Conservation (phyloP, 139 green algal genomes). For the Tetraselmis chui region DNA sequence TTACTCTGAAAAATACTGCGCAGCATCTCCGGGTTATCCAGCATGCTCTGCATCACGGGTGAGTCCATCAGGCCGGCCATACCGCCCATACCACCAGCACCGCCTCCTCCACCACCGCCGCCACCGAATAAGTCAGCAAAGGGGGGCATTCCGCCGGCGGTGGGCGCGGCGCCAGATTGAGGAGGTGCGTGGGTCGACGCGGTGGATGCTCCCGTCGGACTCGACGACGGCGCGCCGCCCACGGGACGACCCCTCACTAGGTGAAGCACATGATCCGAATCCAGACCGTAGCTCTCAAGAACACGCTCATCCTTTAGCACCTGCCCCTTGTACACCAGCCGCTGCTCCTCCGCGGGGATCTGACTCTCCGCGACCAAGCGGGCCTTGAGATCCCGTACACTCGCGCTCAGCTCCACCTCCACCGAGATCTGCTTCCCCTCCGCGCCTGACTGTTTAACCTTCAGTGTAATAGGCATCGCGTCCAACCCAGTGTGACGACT, state of each 20-base stretch:
- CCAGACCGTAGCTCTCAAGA: slow-evolving; percentile 67
- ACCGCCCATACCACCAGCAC: slow-evolving; percentile 14
- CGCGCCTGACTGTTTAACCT: background rate
- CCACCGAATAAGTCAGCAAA: slow-evolving; percentile 28
- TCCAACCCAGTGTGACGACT: too few species aligned
- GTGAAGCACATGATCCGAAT: slow-evolving; percentile 60
- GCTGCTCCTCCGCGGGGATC: slow-evolving; percentile 44
- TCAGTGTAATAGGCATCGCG: too few species aligned
- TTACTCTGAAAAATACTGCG: slow-evolving; percentile 69
- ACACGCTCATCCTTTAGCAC: slow-evolving; percentile 86
- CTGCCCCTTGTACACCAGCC: slow-evolving; percentile 90
- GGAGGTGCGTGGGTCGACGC: background rate
- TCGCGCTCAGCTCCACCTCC: slow-evolving; percentile 13
- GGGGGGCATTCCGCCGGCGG: slow-evolving; percentile 11
- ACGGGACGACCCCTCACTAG: slow-evolving; percentile 38
- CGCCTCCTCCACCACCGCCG: slow-evolving; percentile 43
- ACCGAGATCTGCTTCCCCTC: slow-evolving; percentile 37
- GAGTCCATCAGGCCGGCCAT: slow-evolving; percentile 46
- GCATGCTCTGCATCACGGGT: slow-evolving; percentile 63
- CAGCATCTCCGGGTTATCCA: slow-evolving; percentile 81
- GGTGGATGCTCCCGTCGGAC: background rate
- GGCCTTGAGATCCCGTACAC: slow-evolving; percentile 70
- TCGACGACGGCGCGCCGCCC: slow-evolving; percentile 18
- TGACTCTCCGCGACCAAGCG: slow-evolving; percentile 32
- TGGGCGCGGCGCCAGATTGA: slow-evolving; percentile 5